Evolutionary conservation across 2,329 filamentous ascomycete genomes (phyloP).

Genomic region (Fusarium subtropicale): DNA sequence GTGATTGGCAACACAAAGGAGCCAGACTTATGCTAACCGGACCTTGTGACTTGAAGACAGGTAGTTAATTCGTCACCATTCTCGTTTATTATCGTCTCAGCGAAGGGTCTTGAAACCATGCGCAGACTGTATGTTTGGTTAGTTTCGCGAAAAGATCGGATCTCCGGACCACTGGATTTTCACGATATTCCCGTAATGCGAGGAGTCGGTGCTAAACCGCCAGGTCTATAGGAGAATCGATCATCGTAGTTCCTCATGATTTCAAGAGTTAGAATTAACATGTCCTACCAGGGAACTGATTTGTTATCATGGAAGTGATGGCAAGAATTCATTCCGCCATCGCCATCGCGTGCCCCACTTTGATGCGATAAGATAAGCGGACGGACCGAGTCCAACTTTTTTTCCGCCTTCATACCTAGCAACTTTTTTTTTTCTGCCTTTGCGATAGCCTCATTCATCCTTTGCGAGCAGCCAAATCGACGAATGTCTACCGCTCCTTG

Average conservation of each 20-base stretch:
- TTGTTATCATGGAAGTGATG: background rate
- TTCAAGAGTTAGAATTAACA: background rate
- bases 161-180: background rate
- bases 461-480: slow-evolving; percentile 38
- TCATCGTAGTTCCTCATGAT: background rate
- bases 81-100: slow-evolving; percentile 20
- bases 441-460: slow-evolving; percentile 49
- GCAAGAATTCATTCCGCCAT: slow-evolving; percentile 1
- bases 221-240: background rate
- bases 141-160: slow-evolving; percentile 3
- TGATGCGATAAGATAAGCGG: slow-evolving; percentile 14
- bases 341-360: slow-evolving; percentile 1
- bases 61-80: slow-evolving; percentile 37
- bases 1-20: slow-evolving; percentile 37
- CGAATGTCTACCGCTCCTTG: slow-evolving; percentile 29
- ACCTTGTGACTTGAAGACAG: slow-evolving; percentile 34
- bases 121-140: slow-evolving; percentile 1
- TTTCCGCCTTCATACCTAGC: slow-evolving; percentile 30
- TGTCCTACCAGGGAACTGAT: background rate
- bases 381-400: slow-evolving; percentile 41
- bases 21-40: slow-evolving; percentile 14
- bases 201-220: background rate
- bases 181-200: background rate
- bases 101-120: slow-evolving; percentile 5
- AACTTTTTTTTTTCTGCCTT: slow-evolving; percentile 43